Percentiles rank a stretch among this genome's conserved stretches.
Conservation (phyloP, 768 basidiomycete genomes). For the Paxillus rubicundulus region DNA sequence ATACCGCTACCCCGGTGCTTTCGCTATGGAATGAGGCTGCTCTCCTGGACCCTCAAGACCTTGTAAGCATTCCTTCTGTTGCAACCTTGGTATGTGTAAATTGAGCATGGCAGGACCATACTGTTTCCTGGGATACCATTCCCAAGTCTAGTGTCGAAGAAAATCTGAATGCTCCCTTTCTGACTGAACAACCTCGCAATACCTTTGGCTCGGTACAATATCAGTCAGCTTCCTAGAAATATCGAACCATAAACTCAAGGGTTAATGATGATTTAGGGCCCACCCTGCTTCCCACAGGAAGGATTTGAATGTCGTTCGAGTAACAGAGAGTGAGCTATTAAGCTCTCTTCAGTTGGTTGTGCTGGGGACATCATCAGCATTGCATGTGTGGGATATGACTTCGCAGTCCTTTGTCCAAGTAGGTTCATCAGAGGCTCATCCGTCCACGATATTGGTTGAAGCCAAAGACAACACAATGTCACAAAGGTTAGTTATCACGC, state of each 20-base stretch:
- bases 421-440: slow-evolving; percentile 33
- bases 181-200: slow-evolving; percentile 62
- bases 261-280: slow-evolving; percentile 39
- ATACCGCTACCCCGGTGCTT: neutral
- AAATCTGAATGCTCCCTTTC: slow-evolving; percentile 49
- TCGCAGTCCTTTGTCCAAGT: slow-evolving; percentile 57
- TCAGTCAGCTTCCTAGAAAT: slow-evolving; percentile 42
- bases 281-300: slow-evolving; percentile 45
- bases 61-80: slow-evolving; percentile 14
- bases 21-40: slow-evolving; percentile 21
- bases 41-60: slow-evolving; percentile 1
- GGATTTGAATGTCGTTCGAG: slow-evolving; percentile 38
- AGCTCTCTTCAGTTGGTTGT: slow-evolving; percentile 53
- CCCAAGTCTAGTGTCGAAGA: slow-evolving; percentile 32
- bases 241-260: neutral
- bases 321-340: slow-evolving; percentile 48
- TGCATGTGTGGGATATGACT: slow-evolving; percentile 60
- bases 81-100: slow-evolving; percentile 4
- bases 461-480: slow-evolving; percentile 57
- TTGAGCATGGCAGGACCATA: slow-evolving; percentile 38
- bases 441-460: slow-evolving; percentile 45
- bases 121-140: slow-evolving; percentile 64
- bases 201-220: slow-evolving; percentile 58
- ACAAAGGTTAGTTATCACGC: slow-evolving; percentile 44
- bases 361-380: slow-evolving; percentile 64